Base-by-base conservation (phyloP, 768 basidiomycete genomes). In the Asterophora lycoperdoides region DNA sequence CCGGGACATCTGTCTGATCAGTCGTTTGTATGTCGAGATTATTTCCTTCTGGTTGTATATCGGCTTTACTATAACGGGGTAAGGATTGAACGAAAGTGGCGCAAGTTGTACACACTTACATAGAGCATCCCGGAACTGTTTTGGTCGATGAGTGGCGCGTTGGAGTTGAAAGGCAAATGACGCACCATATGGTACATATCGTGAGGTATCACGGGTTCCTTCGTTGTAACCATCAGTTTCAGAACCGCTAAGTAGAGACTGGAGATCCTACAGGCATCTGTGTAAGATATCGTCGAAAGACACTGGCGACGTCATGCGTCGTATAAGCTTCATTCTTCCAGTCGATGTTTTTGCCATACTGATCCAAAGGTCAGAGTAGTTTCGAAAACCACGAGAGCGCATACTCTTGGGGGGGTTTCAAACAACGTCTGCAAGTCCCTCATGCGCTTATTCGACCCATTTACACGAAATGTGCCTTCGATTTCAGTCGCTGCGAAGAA, bases 261-360 rank as follows among this genome's bases (percentile, higher is more conserved):
- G 3, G 30, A 43, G 19, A 46, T 81, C 89, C 65, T 60, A 94
- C 94, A 28, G 96, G 93, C 88, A 98, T 92, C 63, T 89, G 88
- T 0, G 94, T 98, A 42, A 99, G 81, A 67, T 92, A 99, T 71
- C 95, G 73, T 51, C 95, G 80, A 62, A 98, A 93, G 46, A 99
- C 93, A 58, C 90, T 96, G 15, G 95, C 95, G 43, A 96, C 93
- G 64, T 99, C 95, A 64, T 99, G 95, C 11, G 92, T 80, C n/a
- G 87, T 95, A 64, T 86, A 97, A 15, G 78, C 73, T 59, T 89
- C 84, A 51, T 80, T 72, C 60, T 83, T 85, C 93, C 95, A 97
- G 57, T 96, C 88, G 35, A 99, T 72, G 45, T 83, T 79, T 68
- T 96, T 97, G 51, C 95, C 95, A 58, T 91, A 99, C 93, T 95